Conservation (phyloP, 1,284 basidiomycete genomes). For the Mixia osmundae region DNA sequence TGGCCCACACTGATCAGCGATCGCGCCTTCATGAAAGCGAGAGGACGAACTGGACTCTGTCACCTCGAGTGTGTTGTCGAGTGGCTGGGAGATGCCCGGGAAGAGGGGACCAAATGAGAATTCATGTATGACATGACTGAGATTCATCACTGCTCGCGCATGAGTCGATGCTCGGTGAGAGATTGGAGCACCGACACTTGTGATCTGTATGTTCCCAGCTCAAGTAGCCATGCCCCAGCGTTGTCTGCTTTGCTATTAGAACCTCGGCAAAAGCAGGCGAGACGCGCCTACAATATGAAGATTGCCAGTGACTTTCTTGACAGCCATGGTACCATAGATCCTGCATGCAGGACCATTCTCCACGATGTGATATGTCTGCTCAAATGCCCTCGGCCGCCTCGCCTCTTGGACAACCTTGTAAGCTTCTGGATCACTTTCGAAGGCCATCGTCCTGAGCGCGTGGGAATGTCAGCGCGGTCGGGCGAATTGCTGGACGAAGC, state of each 20-base stretch:
- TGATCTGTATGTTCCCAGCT: slow-evolving; percentile 73
- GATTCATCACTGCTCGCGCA: slow-evolving; percentile 56
- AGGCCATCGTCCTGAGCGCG: not conserved
- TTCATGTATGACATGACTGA: slow-evolving; percentile 85
- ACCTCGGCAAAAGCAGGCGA: not conserved
- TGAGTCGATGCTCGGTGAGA: not conserved
- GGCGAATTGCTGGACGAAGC: not conserved
- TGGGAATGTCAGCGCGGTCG: not conserved
- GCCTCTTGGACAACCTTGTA: slow-evolving; percentile 12
- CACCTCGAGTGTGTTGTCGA: slow-evolving; percentile 60
- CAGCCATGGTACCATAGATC: slow-evolving; percentile 57
- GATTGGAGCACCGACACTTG: slow-evolving; percentile 26
- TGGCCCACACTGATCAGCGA: slow-evolving; percentile 21
- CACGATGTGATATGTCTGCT: slow-evolving; percentile 18
- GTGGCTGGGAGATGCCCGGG: slow-evolving; percentile 79
- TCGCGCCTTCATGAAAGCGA: not conserved
- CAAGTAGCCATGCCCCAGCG: slow-evolving; percentile 77
- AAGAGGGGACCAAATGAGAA: slow-evolving; percentile 94
- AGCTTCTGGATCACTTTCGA: slow-evolving; percentile 7
- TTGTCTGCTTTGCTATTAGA: slow-evolving; percentile 30
- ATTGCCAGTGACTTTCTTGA: slow-evolving; percentile 66
- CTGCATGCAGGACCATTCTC: slow-evolving; percentile 20
- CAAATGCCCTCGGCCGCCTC: slow-evolving; percentile 13
- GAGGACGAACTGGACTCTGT: slow-evolving; percentile 44
- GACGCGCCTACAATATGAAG: slow-evolving; percentile 22